Conservation (phyloP, 1,284 basidiomycete genomes). For the Marasmius sp. region DNA sequence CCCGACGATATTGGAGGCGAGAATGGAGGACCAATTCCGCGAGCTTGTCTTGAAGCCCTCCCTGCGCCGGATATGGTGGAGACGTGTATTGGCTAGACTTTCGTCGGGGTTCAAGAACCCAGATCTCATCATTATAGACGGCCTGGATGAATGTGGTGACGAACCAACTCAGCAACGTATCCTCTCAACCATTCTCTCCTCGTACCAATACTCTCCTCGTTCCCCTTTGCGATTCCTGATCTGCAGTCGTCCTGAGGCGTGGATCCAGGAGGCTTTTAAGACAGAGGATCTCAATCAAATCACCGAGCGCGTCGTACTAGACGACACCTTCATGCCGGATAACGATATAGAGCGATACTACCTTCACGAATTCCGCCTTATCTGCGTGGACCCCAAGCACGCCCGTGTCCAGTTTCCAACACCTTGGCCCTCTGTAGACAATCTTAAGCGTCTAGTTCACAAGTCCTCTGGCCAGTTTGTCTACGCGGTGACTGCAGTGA, state of each 20-base stretch:
- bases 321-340: background rate
- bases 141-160: too few relatives aligned
- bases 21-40: too few relatives aligned
- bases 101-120: too few relatives aligned
- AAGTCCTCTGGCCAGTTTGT: constrained; percentile 23
- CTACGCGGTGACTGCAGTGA: constrained; percentile 25
- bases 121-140: too few relatives aligned
- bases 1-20: too few relatives aligned
- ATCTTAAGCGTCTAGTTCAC: constrained; percentile 19
- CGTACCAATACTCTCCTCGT: too few relatives aligned
- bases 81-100: too few relatives aligned
- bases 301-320: background rate
- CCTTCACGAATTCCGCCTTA: background rate
- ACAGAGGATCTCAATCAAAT: background rate
- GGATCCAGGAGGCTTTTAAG: constrained; percentile 20
- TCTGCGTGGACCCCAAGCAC: background rate
- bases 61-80: too few relatives aligned
- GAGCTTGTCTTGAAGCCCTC: too few relatives aligned
- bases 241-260: constrained; percentile 22
- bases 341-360: background rate
- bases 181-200: too few relatives aligned
- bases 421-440: constrained; percentile 18
- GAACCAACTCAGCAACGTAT: too few relatives aligned
- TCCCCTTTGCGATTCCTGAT: constrained; percentile 29
- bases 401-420: background rate